phyloP scores from a whole-genome alignment of 768 basidiomycete species.

The Suillus plorans region DNA sequence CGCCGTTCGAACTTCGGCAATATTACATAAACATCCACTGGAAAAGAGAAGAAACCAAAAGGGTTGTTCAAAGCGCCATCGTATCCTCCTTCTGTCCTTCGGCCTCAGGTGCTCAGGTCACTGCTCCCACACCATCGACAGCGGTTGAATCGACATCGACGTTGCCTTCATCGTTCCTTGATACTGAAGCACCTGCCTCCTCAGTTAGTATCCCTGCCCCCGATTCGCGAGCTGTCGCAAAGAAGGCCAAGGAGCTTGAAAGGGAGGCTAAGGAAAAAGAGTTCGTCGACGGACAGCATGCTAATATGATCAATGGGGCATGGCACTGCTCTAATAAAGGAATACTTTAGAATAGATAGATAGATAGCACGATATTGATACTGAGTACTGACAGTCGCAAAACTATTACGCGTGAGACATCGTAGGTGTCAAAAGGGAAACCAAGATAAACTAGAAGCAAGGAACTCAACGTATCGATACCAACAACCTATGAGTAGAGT shows the following conservation, averaged over 20 bases:
- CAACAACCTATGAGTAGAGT: too few species aligned
- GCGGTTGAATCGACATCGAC: slow-evolving; percentile 61
- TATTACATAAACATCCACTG: too few species aligned
- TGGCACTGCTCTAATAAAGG: slow-evolving; percentile 99
- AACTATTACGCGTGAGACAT: too few species aligned
- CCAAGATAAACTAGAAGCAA: too few species aligned
- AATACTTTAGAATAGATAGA: too few species aligned
- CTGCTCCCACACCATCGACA: slow-evolving; percentile 64
- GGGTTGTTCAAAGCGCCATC: slow-evolving; percentile 73
- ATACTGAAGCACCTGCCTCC: slow-evolving; percentile 54
- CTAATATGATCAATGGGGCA: slow-evolving; percentile 77
- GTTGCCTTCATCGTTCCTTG: slow-evolving; percentile 52
- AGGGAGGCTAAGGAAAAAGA: slow-evolving; percentile 83
- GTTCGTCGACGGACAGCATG: slow-evolving; percentile 79
- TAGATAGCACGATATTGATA: too few species aligned
- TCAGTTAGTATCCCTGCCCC: slow-evolving; percentile 32
- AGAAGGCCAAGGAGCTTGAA: slow-evolving; percentile 71
- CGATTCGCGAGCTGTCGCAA: slow-evolving; percentile 53
- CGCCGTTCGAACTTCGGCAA: too few species aligned
- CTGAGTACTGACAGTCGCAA: too few species aligned
- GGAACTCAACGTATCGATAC: too few species aligned
- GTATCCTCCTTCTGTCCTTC: slow-evolving; percentile 52
- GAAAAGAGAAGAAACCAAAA: slow-evolving; percentile 69
- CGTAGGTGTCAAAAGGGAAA: too few species aligned
- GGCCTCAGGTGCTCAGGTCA: slow-evolving; percentile 59